phyloP scores from a whole-genome alignment of 805 yeast genomes.

The Pichia thaimueangensis region DNA sequence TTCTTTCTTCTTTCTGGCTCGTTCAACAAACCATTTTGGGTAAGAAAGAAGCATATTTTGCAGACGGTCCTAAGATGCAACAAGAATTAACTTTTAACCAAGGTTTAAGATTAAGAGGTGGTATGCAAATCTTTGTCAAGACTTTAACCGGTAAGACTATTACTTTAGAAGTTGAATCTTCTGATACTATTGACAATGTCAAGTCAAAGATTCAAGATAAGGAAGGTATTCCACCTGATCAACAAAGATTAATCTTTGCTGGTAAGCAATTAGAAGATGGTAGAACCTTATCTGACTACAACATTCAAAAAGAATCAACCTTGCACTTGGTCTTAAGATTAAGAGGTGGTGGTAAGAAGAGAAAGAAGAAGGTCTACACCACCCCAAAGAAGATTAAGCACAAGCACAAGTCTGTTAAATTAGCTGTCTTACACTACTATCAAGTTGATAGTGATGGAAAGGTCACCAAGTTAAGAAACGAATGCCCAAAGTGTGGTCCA shows the following conservation, averaged over 20 bases:
- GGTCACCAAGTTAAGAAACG: conserved; percentile 98
- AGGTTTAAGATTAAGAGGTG: no score
- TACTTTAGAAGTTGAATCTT: conserved; percentile 94
- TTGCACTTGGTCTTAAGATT: conserved; percentile 92
- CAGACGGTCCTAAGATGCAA: conserved; percentile 42
- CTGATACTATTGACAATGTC: conserved; percentile 96
- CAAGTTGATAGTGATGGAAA: conserved; percentile 98
- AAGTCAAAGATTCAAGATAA: conserved; percentile 94
- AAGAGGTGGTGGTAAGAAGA: conserved; percentile 94
- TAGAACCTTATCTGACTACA: conserved; percentile 98
- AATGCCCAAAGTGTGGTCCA: conserved; percentile 97
- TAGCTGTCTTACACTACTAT: conserved; percentile 99
- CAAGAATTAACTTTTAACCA: no score
- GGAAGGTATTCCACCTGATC: conserved; percentile 99
- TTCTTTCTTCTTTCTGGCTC: no score
- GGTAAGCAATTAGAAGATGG: conserved; percentile 99
- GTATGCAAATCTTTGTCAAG: conserved; percentile 51
- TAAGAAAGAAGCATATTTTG: conserved; percentile 36
- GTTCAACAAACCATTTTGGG: conserved; percentile 19
- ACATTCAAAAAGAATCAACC: conserved; percentile 99
- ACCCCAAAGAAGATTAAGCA: conserved; percentile 99
- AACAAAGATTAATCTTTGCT: conserved; percentile 98
- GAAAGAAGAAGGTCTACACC: conserved; percentile 99
- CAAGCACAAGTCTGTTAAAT: conserved; percentile 99
- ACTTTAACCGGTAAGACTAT: conserved; percentile 59